phyloP scores from a whole-genome alignment of 768 basidiomycete genomes.

The Boletus rex-veris region DNA sequence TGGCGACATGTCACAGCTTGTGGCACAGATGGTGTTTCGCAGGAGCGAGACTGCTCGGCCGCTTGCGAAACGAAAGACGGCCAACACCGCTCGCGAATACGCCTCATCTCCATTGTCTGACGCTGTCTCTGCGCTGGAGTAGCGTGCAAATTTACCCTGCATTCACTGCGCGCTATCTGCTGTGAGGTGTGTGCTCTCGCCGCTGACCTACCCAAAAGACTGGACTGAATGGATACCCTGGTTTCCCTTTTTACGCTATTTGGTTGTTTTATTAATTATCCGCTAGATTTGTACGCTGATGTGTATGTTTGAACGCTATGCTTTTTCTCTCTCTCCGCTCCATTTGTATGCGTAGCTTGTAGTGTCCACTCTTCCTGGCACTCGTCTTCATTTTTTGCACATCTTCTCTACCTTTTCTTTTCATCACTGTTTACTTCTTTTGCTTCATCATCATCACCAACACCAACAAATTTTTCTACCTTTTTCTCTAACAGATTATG shows the following conservation, averaged over 20 bases:
- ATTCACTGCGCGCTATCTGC: slow-evolving; percentile 9
- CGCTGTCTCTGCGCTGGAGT: slow-evolving; percentile 15
- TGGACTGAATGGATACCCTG: slow-evolving; percentile 21
- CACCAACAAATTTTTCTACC: too few relatives aligned
- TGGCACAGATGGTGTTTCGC: slow-evolving; percentile 47
- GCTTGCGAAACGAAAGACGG: slow-evolving; percentile 35
- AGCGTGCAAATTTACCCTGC: slow-evolving; percentile 1
- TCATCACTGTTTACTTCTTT: too few relatives aligned
- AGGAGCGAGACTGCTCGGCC: slow-evolving; percentile 38
- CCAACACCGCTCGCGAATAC: slow-evolving; percentile 18
- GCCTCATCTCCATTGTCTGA: slow-evolving; percentile 30
- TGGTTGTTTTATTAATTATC: slow-evolving; percentile 4
- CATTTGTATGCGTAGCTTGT: slow-evolving; percentile 30
- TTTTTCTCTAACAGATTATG: background rate
- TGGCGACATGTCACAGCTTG: slow-evolving; percentile 38
- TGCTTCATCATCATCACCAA: too few relatives aligned
- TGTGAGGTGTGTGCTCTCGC: slow-evolving; percentile 25
- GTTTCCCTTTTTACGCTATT: slow-evolving; percentile 12
- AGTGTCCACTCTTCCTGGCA: slow-evolving; percentile 4
- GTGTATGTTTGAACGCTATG: slow-evolving; percentile 25
- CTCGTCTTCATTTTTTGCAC: background rate
- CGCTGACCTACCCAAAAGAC: slow-evolving; percentile 4
- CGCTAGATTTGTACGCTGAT: slow-evolving; percentile 26
- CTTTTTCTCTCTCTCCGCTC: slow-evolving; percentile 10
- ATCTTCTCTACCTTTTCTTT: too few relatives aligned